Evolutionary conservation across 2,329 filamentous ascomycete species (phyloP), one percentile per base, ranked within the genome.

Genomic region (Neoascochyta sp.): DNA sequence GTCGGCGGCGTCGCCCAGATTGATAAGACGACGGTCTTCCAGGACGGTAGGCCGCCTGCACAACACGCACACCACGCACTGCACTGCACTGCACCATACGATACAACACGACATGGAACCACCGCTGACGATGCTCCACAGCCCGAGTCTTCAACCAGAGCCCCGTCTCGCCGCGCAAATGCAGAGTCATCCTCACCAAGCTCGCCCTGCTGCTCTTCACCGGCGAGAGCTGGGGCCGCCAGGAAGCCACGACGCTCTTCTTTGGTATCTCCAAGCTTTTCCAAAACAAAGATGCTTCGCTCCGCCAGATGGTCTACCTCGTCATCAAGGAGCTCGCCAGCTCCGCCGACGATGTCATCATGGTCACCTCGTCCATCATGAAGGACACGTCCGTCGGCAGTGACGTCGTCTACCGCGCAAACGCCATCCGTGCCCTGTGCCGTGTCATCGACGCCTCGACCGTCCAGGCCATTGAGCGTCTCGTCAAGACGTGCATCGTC

Each of bases 331-430:
- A 98, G 76, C 75, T 98, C 57, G 87, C 90, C 49, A 80, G 81
- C 65, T 95, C 88, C 14, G 92, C 92, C 36, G 88, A 96, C 71
- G 92, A 98, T 74, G 93, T 95, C 45, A 98, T 98, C 64, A 96
- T 98, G 92, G 92, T 95, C 41, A 98, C 92, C 11, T 94, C 87
- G 68, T 95, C 90, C 51, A 95, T 98, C 53, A 98, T 96, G 92
- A 98, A 98, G 74, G 92, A 98, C 65, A 95, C 90, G 8, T 88
- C 89, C 29, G 88, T 93, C 43, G 86, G 89, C 57, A 95, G 87
- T 57, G 92, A 96, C 61, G 83, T 89, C 30, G 55, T 61, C 16
- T 60, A 89, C 71, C 78, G 92, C 55, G 87, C 92, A 29, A 98
- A 98, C 70, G 90, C 92, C 42, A 96, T 96, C 61, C 78, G 92